These are phyloP conservation scores for Tulasnella calospora DNA, from an alignment of 768 basidiomycete genomes.

Conservation along the genomic window DNA sequence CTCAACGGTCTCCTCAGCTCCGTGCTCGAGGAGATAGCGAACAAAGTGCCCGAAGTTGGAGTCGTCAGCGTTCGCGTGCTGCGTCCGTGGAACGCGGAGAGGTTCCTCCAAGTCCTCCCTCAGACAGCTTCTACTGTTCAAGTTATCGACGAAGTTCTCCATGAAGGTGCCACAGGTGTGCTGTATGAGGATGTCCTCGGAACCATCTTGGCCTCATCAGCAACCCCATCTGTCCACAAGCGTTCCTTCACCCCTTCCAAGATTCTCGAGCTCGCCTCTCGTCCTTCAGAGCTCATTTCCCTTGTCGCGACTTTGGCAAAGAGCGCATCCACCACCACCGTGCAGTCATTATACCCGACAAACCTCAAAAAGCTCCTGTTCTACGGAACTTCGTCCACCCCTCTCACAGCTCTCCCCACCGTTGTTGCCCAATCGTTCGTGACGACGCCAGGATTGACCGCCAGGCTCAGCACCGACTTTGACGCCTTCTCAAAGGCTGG, in stretches of 20 bases:
- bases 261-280: constrained; percentile 30
- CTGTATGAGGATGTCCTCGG: constrained; percentile 68
- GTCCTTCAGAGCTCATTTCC: constrained; percentile 33
- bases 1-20: constrained; percentile 75
- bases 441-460: constrained; percentile 43
- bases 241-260: constrained; percentile 13
- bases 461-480: constrained; percentile 61
- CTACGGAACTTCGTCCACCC: constrained; percentile 55
- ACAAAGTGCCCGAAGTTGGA: constrained; percentile 49
- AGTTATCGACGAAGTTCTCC: constrained; percentile 75
- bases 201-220: constrained; percentile 24
- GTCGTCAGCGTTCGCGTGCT: constrained; percentile 72
- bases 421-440: constrained; percentile 54
- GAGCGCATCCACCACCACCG: constrained; percentile 33
- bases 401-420: constrained; percentile 49
- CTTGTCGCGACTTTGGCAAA: constrained; percentile 31
- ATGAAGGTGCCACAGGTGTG: constrained; percentile 53
- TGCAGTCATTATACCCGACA: constrained; percentile 32
- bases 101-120: constrained; percentile 59
- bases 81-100: constrained; percentile 71
- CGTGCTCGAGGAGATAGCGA: constrained; percentile 50
- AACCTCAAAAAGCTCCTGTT: constrained; percentile 51
- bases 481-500: constrained; percentile 72
- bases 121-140: constrained; percentile 53
- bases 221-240: neutral